phyloP scores from a whole-genome alignment of 2,329 filamentous ascomycete species.

The Trichoderma semiorbis region DNA sequence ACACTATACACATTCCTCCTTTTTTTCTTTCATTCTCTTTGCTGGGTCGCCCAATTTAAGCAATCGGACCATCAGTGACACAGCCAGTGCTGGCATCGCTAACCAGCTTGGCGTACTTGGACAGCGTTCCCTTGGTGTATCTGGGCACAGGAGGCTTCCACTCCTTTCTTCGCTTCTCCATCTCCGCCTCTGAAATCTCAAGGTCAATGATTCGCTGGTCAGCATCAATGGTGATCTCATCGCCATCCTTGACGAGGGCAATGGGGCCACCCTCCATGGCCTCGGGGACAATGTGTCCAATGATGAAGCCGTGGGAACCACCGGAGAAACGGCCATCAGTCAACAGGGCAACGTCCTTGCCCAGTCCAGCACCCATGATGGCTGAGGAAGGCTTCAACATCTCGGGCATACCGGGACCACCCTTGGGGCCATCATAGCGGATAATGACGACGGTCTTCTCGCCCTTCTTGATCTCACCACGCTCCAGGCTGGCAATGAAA shows the following conservation, averaged over 20 bases:
- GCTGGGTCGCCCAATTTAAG: background rate
- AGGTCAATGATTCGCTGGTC: slow-evolving; percentile 68
- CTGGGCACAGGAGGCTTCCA: slow-evolving; percentile 62
- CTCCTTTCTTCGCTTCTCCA: slow-evolving; percentile 52
- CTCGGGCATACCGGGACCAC: slow-evolving; percentile 91
- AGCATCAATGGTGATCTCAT: slow-evolving; percentile 77
- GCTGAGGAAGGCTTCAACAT: slow-evolving; percentile 90
- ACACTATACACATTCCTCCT: background rate
- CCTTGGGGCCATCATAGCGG: slow-evolving; percentile 90
- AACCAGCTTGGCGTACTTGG: slow-evolving; percentile 64
- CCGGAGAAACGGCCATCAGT: slow-evolving; percentile 77
- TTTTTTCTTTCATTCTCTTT: background rate
- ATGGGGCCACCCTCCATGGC: slow-evolving; percentile 84
- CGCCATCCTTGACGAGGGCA: slow-evolving; percentile 75
- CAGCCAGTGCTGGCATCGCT: slow-evolving; percentile 59
- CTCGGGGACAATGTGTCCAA: slow-evolving; percentile 84
- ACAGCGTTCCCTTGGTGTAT: slow-evolving; percentile 62
- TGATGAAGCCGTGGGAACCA: slow-evolving; percentile 81
- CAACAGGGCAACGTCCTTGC: slow-evolving; percentile 69
- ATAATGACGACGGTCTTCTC: slow-evolving; percentile 90
- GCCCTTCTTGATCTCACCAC: slow-evolving; percentile 73
- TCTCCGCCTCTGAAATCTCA: slow-evolving; percentile 62
- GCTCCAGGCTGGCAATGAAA: slow-evolving; percentile 73
- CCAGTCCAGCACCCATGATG: slow-evolving; percentile 85
- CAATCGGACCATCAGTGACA: slow-evolving; percentile 47